Base-by-base conservation (phyloP, 163 green algal species). In the Chlorella variabilis region DNA sequence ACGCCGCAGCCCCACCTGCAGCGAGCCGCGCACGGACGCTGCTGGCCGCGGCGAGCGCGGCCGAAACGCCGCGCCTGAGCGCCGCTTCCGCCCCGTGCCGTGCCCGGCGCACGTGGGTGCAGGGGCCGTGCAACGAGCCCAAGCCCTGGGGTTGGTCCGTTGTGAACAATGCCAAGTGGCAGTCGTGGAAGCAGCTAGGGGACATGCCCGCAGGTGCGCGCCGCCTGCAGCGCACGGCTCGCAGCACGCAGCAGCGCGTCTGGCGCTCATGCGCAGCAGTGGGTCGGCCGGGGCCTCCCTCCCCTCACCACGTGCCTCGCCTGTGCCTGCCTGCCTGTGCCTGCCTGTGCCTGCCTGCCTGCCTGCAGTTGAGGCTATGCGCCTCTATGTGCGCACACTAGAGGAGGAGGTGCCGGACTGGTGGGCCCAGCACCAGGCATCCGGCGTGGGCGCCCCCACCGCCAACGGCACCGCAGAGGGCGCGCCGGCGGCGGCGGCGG, bases 161-260 rank as follows among this genome's bases (percentile, higher is more conserved):
- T 33, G 90, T 96, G n/a, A 95, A 96, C 87, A 90, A 84, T 58
- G 94, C 95, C 1, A 98, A 98, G 83, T 97, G 91, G 87, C 83
- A 92, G 67, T 86, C 86, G 23, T 98, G 94, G 95, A 94, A 89
- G 54, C 90, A 96, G 85, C 88, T 98, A 42, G 92, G 90, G 2
- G 83, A 92, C 68, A 96, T 98, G 93, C 70, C 84, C 7, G 48
- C 70, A 48, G 69, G 69, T 76, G 68, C n/a, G n/a, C n/a, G n/a
- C n/a, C n/a, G n/a, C n/a, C n/a, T n/a, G n/a, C n/a, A n/a, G n/a
- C n/a, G n/a, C n/a, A n/a, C n/a, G n/a, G n/a, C n/a, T n/a, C n/a
- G n/a, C n/a, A n/a, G n/a, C n/a, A n/a, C n/a, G n/a, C n/a, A n/a
- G n/a, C n/a, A n/a, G n/a, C n/a, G n/a, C n/a, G n/a, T n/a, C n/a